Conservation (phyloP, 345 rosid species). For the Kernera saxatilis region DNA sequence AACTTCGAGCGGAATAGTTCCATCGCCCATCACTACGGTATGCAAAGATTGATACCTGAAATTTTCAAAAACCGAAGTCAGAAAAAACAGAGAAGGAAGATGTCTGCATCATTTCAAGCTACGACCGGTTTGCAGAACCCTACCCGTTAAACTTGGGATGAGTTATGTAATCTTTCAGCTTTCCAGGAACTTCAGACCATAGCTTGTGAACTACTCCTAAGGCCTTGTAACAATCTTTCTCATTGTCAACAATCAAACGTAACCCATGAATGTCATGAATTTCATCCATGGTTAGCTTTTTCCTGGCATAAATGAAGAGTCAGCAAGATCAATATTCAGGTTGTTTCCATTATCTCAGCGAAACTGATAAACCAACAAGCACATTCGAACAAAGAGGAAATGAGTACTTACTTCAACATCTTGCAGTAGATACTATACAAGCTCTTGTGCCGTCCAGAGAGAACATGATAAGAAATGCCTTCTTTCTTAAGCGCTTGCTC, state of each 20-base stretch:
- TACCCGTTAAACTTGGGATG: constrained; percentile 88
- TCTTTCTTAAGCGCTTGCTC: constrained; percentile 60
- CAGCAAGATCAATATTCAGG: background rate
- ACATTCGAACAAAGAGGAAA: background rate
- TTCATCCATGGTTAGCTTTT: constrained; percentile 79
- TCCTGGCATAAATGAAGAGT: constrained; percentile 39
- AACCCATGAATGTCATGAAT: constrained; percentile 93
- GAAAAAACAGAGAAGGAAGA: background rate
- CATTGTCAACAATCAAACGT: constrained; percentile 77
- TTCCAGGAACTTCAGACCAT: constrained; percentile 90
- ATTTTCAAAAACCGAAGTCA: constrained; percentile 19
- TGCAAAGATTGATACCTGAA: constrained; percentile 87
- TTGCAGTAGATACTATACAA: constrained; percentile 84
- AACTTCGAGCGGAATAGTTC: constrained; percentile 73
- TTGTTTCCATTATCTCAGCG: background rate
- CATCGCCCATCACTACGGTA: constrained; percentile 77
- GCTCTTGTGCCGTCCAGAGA: constrained; percentile 87
- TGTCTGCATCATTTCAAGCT: background rate
- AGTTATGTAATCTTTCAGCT: constrained; percentile 76
- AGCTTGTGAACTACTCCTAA: constrained; percentile 58
- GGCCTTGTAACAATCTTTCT: constrained; percentile 76
- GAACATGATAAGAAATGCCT: constrained; percentile 50
- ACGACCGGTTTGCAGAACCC: constrained; percentile 12
- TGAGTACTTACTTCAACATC: constrained; percentile 77
- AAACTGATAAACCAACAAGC: background rate